Base-by-base conservation (phyloP, 139 green algal genomes). In the Chlamydomonas sphaeroides region DNA sequence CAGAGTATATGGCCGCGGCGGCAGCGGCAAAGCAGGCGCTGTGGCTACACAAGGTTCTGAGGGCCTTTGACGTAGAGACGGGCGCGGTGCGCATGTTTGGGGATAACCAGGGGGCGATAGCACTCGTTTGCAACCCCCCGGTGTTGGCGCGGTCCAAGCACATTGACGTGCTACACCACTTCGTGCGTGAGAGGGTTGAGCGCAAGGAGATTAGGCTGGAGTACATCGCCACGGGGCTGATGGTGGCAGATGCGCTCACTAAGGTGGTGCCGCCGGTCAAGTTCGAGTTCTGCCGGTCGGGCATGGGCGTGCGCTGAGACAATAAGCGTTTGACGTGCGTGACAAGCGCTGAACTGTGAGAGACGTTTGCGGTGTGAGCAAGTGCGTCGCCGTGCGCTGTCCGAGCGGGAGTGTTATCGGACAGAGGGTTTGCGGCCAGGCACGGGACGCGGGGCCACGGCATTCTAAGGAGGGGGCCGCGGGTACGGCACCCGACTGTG, bases 51-150 rank as follows among this genome's bases (percentile, higher is more conserved):
- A 42, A 62, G n/a, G n/a, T 77, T 45, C 7, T 77, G 48, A 20
- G 1, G 4, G 69, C 45, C 26, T 48, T 77, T 3, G 65, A 38
- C 1, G 14, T 35, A 0, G 38, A 8, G 38, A 3, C 5, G 6
- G 23, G 38, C 1, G 25, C 65, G 3, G 33, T 51, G 25, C 23
- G 15, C 7, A 72, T 90, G 14, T 57, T 59, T 18, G 45, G 59
- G n/a, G 87, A 91, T 72, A 92, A 87, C 68, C 89, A 92, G 74
- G 68, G 65, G 10, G 80, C 86, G 41, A 59, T 91, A 25, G 59
- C 35, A 1, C 41, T 89, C n/a, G 45, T 88, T 15, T 68, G 76
- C 45, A 80, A 91, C n/a, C 72, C 83, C 30, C 68, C 79, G 20
- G 11, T 48, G 10, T 80, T 73, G 11, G 25, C 42, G 48, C 61